These are phyloP conservation scores for Botrytis pseudocinerea DNA, from an alignment of 2,329 filamentous ascomycete species.

Conservation along the genomic window DNA sequence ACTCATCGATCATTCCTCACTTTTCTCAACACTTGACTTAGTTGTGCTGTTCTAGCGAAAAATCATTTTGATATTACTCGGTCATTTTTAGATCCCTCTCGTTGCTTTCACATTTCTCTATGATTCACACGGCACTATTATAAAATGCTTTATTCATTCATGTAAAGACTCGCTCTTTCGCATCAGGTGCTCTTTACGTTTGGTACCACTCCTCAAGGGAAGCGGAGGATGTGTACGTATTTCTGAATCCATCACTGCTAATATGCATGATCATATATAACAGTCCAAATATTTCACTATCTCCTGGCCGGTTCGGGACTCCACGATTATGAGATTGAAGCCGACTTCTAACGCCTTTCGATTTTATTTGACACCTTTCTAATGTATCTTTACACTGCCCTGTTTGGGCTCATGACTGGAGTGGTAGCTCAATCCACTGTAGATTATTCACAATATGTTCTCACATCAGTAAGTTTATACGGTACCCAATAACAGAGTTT, in stretches of 20 bases:
- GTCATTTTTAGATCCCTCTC: not conserved
- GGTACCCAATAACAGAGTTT: not conserved
- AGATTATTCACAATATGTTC: conserved; percentile 24
- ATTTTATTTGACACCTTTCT: not conserved
- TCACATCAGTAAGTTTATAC: conserved; percentile 20
- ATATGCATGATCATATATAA: not conserved
- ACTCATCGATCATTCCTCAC: not conserved
- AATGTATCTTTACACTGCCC: conserved; percentile 13
- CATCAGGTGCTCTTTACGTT: not conserved
- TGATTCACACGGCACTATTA: conserved; percentile 9
- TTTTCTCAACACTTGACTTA: not conserved
- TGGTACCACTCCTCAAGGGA: not conserved
- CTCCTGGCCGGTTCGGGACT: not conserved
- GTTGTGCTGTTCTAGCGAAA: not conserved
- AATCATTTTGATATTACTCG: not conserved
- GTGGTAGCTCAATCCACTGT: conserved; percentile 2
- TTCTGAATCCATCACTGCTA: not conserved
- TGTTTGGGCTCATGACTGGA: conserved; percentile 9
- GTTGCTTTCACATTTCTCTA: not conserved
- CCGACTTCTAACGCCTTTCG: not conserved
- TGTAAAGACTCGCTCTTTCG: not conserved
- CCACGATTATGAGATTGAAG: not conserved
- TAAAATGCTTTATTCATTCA: not conserved
- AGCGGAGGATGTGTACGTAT: not conserved
- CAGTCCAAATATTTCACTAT: too few species aligned